These are phyloP conservation scores for Arthroderma sp. DNA, from an alignment of 2,329 filamentous ascomycete genomes.

Conservation along the genomic window DNA sequence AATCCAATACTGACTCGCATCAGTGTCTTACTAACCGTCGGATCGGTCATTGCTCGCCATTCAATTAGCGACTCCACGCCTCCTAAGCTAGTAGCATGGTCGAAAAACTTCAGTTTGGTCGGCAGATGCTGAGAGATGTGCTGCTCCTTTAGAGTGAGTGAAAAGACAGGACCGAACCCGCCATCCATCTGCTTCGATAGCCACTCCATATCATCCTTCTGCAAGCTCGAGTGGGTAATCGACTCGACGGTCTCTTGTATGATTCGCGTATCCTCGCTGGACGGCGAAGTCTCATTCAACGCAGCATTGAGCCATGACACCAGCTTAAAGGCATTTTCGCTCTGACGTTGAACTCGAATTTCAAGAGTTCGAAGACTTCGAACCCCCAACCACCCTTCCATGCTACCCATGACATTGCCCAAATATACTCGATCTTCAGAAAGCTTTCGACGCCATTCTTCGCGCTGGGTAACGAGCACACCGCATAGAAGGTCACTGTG, in stretches of 20 bases:
- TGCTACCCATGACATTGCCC: conserved; percentile 71
- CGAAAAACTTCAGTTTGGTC: conserved; percentile 67
- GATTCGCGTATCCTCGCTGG: conserved; percentile 29
- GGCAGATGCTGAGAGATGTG: conserved; percentile 56
- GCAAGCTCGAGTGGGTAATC: conserved; percentile 67
- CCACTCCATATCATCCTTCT: conserved; percentile 57
- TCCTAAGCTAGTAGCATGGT: conserved; percentile 87
- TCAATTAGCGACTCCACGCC: conserved; percentile 94
- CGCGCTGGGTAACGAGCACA: conserved; percentile 52
- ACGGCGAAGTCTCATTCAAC: conserved; percentile 25
- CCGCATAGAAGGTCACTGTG: conserved; percentile 91
- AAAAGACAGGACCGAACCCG: conserved; percentile 82
- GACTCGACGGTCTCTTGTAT: conserved; percentile 45
- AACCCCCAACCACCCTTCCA: conserved; percentile 87
- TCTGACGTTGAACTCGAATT: conserved; percentile 66
- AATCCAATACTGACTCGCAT: conserved; percentile 75
- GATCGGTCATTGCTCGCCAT: conserved; percentile 85
- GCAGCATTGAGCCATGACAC: conserved; percentile 57
- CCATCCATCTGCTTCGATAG: conserved; percentile 76
- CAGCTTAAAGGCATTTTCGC: conserved; percentile 52
- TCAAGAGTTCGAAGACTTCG: conserved; percentile 76
- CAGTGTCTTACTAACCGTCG: conserved; percentile 54
- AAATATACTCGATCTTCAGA: conserved; percentile 59
- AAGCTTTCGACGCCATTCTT: conserved; percentile 49
- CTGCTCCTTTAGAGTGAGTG: conserved; percentile 51